A percentile compares a stretch with the other conserved stretches of the same genome.
Evolutionary conservation across 441 rosid species (phyloP).

Genomic region (Syzygium syzygioides): DNA sequence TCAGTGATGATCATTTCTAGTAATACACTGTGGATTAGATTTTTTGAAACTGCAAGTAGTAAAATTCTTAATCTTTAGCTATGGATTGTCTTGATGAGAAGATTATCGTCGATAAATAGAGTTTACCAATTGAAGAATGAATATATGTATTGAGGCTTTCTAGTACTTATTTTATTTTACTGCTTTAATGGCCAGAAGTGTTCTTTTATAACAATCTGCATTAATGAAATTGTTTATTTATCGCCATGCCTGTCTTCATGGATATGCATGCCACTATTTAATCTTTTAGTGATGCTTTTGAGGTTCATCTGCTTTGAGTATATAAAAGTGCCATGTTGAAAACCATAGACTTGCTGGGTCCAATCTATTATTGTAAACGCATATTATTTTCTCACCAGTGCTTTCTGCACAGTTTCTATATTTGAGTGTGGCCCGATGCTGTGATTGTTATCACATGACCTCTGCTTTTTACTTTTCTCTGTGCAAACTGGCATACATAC

Average conservation of each 20-base stretch:
- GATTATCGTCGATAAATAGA: too few relatives aligned
- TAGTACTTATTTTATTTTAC: not conserved
- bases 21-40: too few relatives aligned
- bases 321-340: not conserved
- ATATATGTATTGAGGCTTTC: too few relatives aligned
- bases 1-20: too few relatives aligned
- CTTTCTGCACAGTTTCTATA: not conserved
- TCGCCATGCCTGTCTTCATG: not conserved
- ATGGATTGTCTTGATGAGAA: too few relatives aligned
- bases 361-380: not conserved
- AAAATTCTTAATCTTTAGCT: too few relatives aligned
- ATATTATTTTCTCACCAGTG: not conserved
- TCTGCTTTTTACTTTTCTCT: not conserved
- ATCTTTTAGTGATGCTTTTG: not conserved
- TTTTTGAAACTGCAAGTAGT: too few relatives aligned
- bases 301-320: not conserved
- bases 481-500: slow-evolving; percentile 81
- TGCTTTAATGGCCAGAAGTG: not conserved
- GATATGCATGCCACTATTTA: not conserved
- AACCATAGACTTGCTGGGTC: not conserved
- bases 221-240: not conserved
- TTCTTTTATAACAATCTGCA: not conserved
- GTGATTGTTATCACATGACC: not conserved
- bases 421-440: not conserved
- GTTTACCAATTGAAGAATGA: too few relatives aligned